Percentiles rank a stretch among this genome's conserved stretches.
These are phyloP conservation scores for Cicer cuneatum DNA, from an alignment of 306 rosid genomes.

Conservation along the genomic window DNA sequence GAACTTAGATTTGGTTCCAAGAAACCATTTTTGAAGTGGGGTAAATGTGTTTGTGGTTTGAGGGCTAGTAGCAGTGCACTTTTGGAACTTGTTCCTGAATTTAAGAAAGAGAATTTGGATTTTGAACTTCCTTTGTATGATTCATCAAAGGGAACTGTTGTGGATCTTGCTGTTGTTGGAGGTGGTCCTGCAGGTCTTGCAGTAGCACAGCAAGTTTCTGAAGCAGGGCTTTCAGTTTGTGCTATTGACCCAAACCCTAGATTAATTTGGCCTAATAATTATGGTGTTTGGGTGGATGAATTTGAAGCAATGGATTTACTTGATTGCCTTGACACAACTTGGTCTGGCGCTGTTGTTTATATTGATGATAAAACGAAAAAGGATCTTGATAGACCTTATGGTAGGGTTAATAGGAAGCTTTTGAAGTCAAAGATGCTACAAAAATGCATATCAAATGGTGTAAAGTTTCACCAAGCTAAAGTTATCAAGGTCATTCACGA, in stretches of 20 bases:
- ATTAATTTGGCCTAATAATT: conserved; percentile 95
- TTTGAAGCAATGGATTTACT: conserved; percentile 96
- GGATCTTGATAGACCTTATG: conserved; percentile 86
- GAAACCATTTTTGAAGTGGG: conserved; percentile 48
- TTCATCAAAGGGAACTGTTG: conserved; percentile 73
- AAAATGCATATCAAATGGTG: conserved; percentile 84
- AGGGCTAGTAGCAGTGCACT: conserved; percentile 72
- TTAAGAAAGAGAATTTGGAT: conserved; percentile 85
- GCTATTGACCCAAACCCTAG: conserved; percentile 88
- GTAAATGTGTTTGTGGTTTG: conserved; percentile 51
- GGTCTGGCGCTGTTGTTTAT: conserved; percentile 94
- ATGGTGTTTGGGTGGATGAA: conserved; percentile 99
- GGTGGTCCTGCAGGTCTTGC: conserved; percentile 99
- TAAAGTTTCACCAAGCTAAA: conserved; percentile 90
- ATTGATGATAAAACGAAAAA: conserved; percentile 66
- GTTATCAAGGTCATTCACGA: conserved; percentile 85
- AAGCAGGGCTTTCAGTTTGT: conserved; percentile 93
- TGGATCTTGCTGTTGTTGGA: conserved; percentile 95
- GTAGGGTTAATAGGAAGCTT: conserved; percentile 92
- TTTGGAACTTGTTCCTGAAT: conserved; percentile 93
- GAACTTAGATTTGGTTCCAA: conserved; percentile 68
- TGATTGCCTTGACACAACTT: conserved; percentile 94
- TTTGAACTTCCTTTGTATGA: conserved; percentile 91
- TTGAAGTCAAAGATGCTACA: conserved; percentile 93
- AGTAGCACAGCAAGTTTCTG: conserved; percentile 97